A percentile compares a stretch with the other conserved stretches of the same genome.
These are phyloP conservation scores for Hymenoscyphus fructigenus DNA, from an alignment of 2,329 filamentous ascomycete genomes.

Conservation along the genomic window DNA sequence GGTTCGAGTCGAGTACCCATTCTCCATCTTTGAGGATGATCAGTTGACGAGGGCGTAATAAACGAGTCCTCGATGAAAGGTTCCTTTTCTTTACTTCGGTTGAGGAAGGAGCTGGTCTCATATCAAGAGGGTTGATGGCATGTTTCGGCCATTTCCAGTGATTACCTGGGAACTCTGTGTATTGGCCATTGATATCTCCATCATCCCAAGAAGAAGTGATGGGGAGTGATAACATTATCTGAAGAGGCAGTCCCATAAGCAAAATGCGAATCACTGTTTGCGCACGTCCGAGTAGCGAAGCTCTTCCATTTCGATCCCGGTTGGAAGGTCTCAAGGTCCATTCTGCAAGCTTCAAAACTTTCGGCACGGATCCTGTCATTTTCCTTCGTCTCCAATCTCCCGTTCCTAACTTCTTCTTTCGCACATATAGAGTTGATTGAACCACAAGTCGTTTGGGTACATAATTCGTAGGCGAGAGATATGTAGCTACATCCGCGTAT, in stretches of 20 bases:
- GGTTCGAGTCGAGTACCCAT: slow-evolving; percentile 13
- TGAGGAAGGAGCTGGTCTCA: slow-evolving; percentile 17
- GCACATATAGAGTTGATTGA: slow-evolving; percentile 25
- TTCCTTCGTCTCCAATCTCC: slow-evolving; percentile 30
- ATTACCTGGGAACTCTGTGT: slow-evolving; percentile 29
- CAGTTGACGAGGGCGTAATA: slow-evolving; percentile 14
- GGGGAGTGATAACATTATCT: slow-evolving; percentile 25
- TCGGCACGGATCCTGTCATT: slow-evolving; percentile 27
- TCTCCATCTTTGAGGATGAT: slow-evolving; percentile 11
- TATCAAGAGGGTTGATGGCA: slow-evolving; percentile 30
- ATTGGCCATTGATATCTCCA: slow-evolving; percentile 22
- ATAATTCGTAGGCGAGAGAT: slow-evolving; percentile 30
- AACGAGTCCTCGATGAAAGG: slow-evolving; percentile 1
- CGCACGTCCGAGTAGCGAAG: slow-evolving; percentile 17
- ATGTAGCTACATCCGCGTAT: slow-evolving; percentile 30
- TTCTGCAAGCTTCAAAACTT: slow-evolving; percentile 22
- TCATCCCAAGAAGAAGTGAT: slow-evolving; percentile 23
- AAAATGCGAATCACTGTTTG: slow-evolving; percentile 19
- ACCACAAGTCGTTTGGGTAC: slow-evolving; percentile 29
- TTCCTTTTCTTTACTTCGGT: background rate
- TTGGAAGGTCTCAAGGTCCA: slow-evolving; percentile 27
- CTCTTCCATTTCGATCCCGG: slow-evolving; percentile 13
- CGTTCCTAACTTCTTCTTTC: slow-evolving; percentile 10
- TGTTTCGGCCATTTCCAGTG: slow-evolving; percentile 33
- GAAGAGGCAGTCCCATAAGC: slow-evolving; percentile 26